phyloP scores from a whole-genome alignment of 2,329 filamentous ascomycete genomes.

The Cladosporium austrohemisphaericum region DNA sequence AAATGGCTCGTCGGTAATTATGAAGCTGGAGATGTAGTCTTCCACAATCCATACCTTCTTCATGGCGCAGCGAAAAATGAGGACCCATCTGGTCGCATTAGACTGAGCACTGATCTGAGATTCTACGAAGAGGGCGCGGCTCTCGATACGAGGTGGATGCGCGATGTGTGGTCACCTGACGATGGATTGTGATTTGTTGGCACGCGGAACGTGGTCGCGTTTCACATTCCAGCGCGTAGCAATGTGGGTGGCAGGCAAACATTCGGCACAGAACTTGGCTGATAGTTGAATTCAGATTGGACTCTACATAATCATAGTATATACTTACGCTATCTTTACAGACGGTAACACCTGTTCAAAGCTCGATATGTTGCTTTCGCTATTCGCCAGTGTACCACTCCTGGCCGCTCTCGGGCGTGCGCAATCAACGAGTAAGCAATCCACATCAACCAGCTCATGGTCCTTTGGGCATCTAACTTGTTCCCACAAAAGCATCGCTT shows the following conservation, averaged over 20 bases:
- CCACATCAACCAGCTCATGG: neutral
- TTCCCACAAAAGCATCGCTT: neutral
- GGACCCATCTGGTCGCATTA: conserved; percentile 37
- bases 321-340: neutral
- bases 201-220: conserved; percentile 4
- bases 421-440: neutral
- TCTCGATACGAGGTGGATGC: conserved; percentile 37
- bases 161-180: conserved; percentile 34
- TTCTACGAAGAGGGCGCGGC: conserved; percentile 38
- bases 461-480: no score
- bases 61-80: conserved; percentile 41
- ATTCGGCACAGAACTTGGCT: neutral
- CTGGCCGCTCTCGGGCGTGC: neutral
- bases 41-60: conserved; percentile 45
- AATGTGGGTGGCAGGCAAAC: conserved; percentile 10
- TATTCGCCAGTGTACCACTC: neutral
- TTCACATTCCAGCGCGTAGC: conserved; percentile 17
- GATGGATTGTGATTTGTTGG: conserved; percentile 30
- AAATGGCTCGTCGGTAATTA: conserved; percentile 52
- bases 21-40: conserved; percentile 51
- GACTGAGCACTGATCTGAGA: conserved; percentile 42
- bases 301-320: conserved; percentile 5
- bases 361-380: neutral
- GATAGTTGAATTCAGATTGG: neutral
- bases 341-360: neutral